Conservation (phyloP, 2,329 filamentous ascomycete genomes). For the Colletotrichum tanaceti region DNA sequence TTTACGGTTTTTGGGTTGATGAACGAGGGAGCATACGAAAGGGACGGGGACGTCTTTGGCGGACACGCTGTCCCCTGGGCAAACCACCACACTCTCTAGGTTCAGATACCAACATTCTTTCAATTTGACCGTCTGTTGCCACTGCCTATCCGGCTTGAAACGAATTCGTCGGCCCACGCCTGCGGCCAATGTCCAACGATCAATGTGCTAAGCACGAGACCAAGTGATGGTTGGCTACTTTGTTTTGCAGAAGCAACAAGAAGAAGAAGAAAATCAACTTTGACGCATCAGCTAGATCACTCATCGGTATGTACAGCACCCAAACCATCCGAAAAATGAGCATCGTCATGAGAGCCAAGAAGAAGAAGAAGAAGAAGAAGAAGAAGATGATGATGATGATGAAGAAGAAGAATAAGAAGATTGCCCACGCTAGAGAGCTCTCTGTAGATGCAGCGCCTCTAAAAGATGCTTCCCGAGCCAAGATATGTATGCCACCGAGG, state of each 20-base stretch:
- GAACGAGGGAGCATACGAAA: background rate
- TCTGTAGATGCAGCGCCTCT: constrained; percentile 38
- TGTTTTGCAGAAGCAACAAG: too few species aligned
- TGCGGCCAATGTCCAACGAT: background rate
- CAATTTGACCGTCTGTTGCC: background rate
- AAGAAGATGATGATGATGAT: too few species aligned
- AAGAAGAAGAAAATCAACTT: background rate
- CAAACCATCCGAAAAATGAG: background rate
- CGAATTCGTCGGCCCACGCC: background rate
- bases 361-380: background rate
- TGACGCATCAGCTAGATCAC: background rate
- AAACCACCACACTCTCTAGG: constrained; percentile 18
- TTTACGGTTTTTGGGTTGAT: constrained; percentile 5
- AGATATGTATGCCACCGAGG: constrained; percentile 20
- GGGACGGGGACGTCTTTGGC: background rate
- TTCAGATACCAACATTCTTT: constrained; percentile 33
- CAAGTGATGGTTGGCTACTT: background rate
- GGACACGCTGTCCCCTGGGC: background rate
- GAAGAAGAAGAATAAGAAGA: background rate
- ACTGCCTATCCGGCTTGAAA: background rate
- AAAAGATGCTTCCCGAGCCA: constrained; percentile 26
- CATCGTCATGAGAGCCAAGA: too few species aligned
- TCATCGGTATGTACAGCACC: background rate
- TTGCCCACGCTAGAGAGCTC: constrained; percentile 14
- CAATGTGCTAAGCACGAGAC: background rate